phyloP scores from a whole-genome alignment of 2,329 filamentous ascomycete species.

The Pseudocercospora fijiensis region DNA sequence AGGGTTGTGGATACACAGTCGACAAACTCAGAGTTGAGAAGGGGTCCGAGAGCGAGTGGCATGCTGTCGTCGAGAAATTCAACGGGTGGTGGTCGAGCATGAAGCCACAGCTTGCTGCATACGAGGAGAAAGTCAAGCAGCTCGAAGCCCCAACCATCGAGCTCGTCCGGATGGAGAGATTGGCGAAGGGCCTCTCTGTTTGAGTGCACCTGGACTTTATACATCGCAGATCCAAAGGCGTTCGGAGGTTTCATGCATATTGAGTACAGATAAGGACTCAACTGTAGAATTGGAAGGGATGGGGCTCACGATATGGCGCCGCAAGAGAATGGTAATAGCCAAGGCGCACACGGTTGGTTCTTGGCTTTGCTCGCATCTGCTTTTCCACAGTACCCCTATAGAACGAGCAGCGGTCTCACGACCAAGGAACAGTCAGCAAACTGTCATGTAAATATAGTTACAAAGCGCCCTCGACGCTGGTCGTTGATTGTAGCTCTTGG shows the following conservation, averaged over 20 bases:
- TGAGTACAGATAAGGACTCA: background rate
- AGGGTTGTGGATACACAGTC: constrained; percentile 38
- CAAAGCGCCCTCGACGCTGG: constrained; percentile 1
- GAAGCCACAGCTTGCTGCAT: constrained; percentile 37
- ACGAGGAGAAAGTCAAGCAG: constrained; percentile 31
- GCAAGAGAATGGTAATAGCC: background rate
- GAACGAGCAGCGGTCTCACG: constrained; percentile 4
- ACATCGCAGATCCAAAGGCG: background rate
- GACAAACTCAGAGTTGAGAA: constrained; percentile 32
- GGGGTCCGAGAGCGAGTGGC: constrained; percentile 18
- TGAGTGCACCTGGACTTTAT: constrained; percentile 4
- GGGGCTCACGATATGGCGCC: background rate
- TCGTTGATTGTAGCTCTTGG: background rate
- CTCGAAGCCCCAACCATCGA: constrained; percentile 24
- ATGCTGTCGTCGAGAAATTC: constrained; percentile 37
- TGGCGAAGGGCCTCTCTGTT: constrained; percentile 19
- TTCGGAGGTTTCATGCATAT: background rate
- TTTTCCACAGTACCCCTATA: constrained; percentile 8
- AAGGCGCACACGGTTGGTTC: background rate
- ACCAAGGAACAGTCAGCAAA: constrained; percentile 6
- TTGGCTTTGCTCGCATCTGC: background rate
- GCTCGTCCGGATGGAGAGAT: constrained; percentile 23
- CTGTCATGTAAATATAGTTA: constrained; percentile 5
- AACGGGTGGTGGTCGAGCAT: constrained; percentile 43
- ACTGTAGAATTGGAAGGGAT: background rate